Base-by-base conservation (phyloP, 495 filamentous ascomycete genomes). In the Podospora anserina region DNA sequence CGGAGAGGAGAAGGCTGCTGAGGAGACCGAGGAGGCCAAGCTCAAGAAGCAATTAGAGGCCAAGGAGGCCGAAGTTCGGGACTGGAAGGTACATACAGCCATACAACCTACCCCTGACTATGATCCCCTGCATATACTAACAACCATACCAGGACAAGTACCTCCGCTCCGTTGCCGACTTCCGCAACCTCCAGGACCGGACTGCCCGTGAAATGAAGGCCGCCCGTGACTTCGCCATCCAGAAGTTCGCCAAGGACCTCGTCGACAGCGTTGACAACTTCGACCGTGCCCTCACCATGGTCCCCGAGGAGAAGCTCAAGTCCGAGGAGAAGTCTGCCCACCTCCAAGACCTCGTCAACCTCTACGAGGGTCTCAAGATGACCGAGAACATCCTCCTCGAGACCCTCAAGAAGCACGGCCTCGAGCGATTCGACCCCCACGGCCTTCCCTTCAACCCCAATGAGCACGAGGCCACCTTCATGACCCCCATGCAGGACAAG, bases 251-350 rank as follows among this genome's bases (percentile, higher is more conserved):
- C 75, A 89, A 90, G 77, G 95, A 99, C 80, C 89, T 99, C 55
- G 86, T 99, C 64, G 95, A 98, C 73, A 89, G 85, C 74, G 88
- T 99, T 77, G 95, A 99, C 83, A 99, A 97, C 85, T 88, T 99
- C 63, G 95, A 99, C 80, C 92, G 93, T 69, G 95, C 95, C 61
- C 86, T 99, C 54, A 72, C 82, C 62, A 90, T 88, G 66, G 95
- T 97, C 64, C 89, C 92, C 56, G 75, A 85, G 57, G 89, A 91
- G 28, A 89, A 90, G 79, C 85, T 96, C 69, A 80, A 77, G 20
- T 73, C 85, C 4, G 77, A 79, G 55, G 82, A 85, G 69, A 81
- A 87, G 64, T 79, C 81, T 61, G 82, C 87, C 66, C 74, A 83
- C 70, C 81, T 86, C 74, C 83, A 88, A 76, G 92, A 93, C 66